Percentiles rank a stretch among this genome's conserved stretches.
Conservation (phyloP, 2,329 filamentous ascomycete genomes). For the Pyrenochaeta sp. region DNA sequence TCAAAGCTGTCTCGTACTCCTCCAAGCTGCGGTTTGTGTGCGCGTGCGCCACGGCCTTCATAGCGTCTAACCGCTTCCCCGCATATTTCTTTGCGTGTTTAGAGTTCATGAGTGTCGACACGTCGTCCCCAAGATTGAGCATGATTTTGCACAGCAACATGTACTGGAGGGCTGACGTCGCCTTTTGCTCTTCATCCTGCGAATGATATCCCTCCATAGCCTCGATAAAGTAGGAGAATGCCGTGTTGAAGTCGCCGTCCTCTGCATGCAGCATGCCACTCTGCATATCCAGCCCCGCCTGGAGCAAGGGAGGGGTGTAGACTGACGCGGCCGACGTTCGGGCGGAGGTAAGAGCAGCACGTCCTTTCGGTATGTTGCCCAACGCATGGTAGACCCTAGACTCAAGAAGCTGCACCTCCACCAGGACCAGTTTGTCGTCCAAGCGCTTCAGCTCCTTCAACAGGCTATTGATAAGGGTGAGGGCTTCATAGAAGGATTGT, state of each 20-base stretch:
- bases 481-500: conserved; percentile 95
- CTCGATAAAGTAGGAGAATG: conserved; percentile 99
- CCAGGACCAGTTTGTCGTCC: conserved; percentile 96
- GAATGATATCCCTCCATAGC: conserved; percentile 95
- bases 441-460: conserved; percentile 96
- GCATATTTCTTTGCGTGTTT: conserved; percentile 98
- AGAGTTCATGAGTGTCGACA: conserved; percentile 90
- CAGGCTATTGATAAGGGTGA: conserved; percentile 94
- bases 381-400: conserved; percentile 97
- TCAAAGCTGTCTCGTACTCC: conserved; percentile 93
- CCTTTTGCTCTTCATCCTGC: conserved; percentile 85
- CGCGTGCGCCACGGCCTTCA: conserved; percentile 97
- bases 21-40: conserved; percentile 95
- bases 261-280: conserved; percentile 98
- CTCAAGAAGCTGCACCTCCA: conserved; percentile 97
- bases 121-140: conserved; percentile 95
- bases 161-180: conserved; percentile 98
- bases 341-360: conserved; percentile 91
- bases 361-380: conserved; percentile 94
- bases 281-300: conserved; percentile 98
- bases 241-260: conserved; percentile 98
- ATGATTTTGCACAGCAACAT: conserved; percentile 99
- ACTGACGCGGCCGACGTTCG: conserved; percentile 95
- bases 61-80: conserved; percentile 93
- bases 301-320: conserved; percentile 92